These are phyloP conservation scores for Diaporthe humulicola DNA, from an alignment of 2,329 filamentous ascomycete genomes.

Conservation along the genomic window DNA sequence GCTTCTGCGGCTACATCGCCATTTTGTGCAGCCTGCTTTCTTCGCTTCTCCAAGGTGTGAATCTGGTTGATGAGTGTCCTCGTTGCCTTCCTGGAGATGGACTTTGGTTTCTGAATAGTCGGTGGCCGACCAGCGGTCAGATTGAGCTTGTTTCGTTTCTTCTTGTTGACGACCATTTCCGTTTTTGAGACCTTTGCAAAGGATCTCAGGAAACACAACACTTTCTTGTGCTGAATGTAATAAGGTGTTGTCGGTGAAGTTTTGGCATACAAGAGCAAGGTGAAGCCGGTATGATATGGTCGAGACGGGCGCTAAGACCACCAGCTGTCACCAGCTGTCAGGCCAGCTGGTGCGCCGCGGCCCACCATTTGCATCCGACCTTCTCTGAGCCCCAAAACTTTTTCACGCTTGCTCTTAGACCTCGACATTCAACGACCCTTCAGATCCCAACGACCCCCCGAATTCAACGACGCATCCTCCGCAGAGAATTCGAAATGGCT, in stretches of 20 bases:
- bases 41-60: conserved; percentile 74
- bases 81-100: conserved; percentile 75
- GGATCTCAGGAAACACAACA: neutral
- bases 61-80: conserved; percentile 75
- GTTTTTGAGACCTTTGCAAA: neutral
- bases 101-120: conserved; percentile 62
- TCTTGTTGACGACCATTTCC: conserved; percentile 62
- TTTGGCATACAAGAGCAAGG: neutral
- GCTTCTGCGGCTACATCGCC: conserved; percentile 65
- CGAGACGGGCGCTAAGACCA: neutral
- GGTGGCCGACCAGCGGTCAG: conserved; percentile 70
- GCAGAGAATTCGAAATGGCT: conserved; percentile 42
- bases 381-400: conserved; percentile 1
- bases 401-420: neutral
- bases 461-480: conserved; percentile 39
- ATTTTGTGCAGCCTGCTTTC: conserved; percentile 65
- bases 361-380: conserved; percentile 9
- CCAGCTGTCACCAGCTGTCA: conserved; percentile 15
- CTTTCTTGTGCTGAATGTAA: neutral
- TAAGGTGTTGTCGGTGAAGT: neutral
- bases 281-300: neutral
- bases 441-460: conserved; percentile 35
- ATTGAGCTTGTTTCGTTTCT: conserved; percentile 53
- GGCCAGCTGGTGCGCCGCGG: neutral
- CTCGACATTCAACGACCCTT: conserved; percentile 32